Evolutionary conservation across 495 filamentous ascomycete species (phyloP), one percentile per base, ranked within the genome.

Genomic region (Daldinia concentrica): DNA sequence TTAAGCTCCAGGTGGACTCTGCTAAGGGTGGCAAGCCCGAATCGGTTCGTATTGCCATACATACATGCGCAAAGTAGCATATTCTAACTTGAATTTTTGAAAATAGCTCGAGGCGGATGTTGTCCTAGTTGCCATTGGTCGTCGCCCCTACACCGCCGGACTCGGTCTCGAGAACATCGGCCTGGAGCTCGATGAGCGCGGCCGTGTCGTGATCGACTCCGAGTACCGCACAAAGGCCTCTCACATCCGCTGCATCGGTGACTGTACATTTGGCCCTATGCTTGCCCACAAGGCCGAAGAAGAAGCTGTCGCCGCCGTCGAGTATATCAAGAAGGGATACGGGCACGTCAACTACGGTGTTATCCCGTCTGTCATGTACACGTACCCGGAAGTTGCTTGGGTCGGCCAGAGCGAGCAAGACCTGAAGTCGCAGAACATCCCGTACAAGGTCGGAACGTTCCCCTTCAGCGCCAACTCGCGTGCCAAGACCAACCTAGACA

Each of bases 331-430:
- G 83, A 98, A 97, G 85, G 93, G 93, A 68, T 91, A 95, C 83
- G 95, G 95, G 37, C 95, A 99, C 82, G 95, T 99, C 79, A 99
- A 99, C 90, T 99, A 99, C 86, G 92, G 89, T 78, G 93, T 91
- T 82, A 99, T 99, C 79, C 95, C 95, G 69, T 93, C 91, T 51
- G 95, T 99, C 82, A 99, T 99, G 95, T 99, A 99, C 87, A 98
- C 95, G 17, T 91, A 97, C 85, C 95, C 95, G 59, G 95, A 99
- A 81, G 95, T 98, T 68, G 95, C 95, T 37, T 99, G 95, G 95
- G 95, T 99, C 39, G 95, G 95, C 57, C 93, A 97, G 87, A 97
- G 91, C 79, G 96, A 99, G 87, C 92, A 94, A 71, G 96, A 98
- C 71, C 84, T 98, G 62, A 97, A 98, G 89, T 89, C 89, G 68